Base-by-base conservation (phyloP, 768 basidiomycete genomes). In the Psilocybe azurescens region DNA sequence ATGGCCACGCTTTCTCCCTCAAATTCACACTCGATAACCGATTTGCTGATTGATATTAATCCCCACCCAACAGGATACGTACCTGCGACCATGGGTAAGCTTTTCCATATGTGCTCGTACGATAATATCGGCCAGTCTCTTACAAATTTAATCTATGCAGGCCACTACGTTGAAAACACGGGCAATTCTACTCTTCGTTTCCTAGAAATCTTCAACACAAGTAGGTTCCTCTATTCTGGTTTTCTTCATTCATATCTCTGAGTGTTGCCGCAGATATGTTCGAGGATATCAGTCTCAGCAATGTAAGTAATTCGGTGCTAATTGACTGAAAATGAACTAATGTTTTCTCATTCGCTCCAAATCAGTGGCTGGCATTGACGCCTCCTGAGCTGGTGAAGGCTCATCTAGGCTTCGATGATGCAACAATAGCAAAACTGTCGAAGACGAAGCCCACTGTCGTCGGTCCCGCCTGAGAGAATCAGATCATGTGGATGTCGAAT, bases 161-260 rank as follows among this genome's bases (percentile, higher is more conserved):
- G 86, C 0, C 89, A 90, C 68, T 89, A 89, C 67, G 77, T 90
- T 28, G 87, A 89, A 70, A 89, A 89, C 71, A 86, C 81, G 6
- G 86, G 88, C 7, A 85, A 88, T 63, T 77, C 81, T 1, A 85
- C 87, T 4, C 72, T 89, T 39, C 75, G 72, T 56, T 87, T 83
- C 73, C 81, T 90, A 4, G 87, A 89, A 68, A 83, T 89, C 36
- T 88, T 88, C 74, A 81, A 78, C 64, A 78, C 85, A 36, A 77
- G 82, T 81, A 72, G 56, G 74, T 58, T 64, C 9, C 20, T 44
- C 38, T 9, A 48, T 36, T 33, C 20, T 55, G 56, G 47, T 24
- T 24, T 24, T 24, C 24, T 46, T 14, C 29, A 13, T 39, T 2
- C 30, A 28, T 16, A 54, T 51, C 30, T 63, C 65, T 30, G 24